Conservation (phyloP, 1,284 basidiomycete species). For the Ustilago curta region DNA sequence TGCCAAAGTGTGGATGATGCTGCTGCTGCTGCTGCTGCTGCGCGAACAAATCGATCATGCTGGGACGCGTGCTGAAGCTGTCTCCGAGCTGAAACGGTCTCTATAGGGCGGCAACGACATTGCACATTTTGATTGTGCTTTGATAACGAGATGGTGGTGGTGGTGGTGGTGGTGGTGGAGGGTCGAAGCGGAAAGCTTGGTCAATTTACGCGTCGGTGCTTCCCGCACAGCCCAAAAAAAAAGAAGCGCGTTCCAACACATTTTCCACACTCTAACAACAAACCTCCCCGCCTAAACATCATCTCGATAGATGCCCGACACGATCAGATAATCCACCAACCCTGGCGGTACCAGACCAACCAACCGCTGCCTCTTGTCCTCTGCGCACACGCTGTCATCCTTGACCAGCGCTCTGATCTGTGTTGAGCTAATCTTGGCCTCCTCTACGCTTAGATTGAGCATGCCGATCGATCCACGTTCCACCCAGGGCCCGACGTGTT, state of each 20-base stretch:
- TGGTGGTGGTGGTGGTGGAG: slow-evolving; percentile 7
- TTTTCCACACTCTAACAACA: slow-evolving; percentile 13
- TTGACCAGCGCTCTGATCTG: slow-evolving; percentile 36
- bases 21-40: slow-evolving; percentile 13
- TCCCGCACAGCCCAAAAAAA: too few relatives aligned
- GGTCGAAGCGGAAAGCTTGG: slow-evolving; percentile 15
- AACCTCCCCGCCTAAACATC: not conserved
- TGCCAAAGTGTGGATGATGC: not conserved
- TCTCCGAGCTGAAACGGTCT: not conserved
- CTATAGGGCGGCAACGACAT: too few relatives aligned
- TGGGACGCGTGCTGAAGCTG: not conserved
- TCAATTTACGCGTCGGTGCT: slow-evolving; percentile 30
- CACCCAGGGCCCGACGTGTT: slow-evolving; percentile 46
- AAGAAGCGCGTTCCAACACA: slow-evolving; percentile 1
- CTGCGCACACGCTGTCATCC: not conserved
- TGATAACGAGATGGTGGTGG: not conserved
- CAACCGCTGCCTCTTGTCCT: slow-evolving; percentile 19
- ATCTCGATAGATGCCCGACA: slow-evolving; percentile 34
- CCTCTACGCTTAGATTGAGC: slow-evolving; percentile 41
- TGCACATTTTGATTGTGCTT: not conserved
- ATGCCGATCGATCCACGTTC: slow-evolving; percentile 36
- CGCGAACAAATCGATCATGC: slow-evolving; percentile 18
- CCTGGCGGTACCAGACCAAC: slow-evolving; percentile 39
- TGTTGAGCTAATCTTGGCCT: slow-evolving; percentile 53
- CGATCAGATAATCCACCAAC: slow-evolving; percentile 52